Evolutionary conservation across 345 rosid species (phyloP).

Genomic region (Laguncularia racemosa): DNA sequence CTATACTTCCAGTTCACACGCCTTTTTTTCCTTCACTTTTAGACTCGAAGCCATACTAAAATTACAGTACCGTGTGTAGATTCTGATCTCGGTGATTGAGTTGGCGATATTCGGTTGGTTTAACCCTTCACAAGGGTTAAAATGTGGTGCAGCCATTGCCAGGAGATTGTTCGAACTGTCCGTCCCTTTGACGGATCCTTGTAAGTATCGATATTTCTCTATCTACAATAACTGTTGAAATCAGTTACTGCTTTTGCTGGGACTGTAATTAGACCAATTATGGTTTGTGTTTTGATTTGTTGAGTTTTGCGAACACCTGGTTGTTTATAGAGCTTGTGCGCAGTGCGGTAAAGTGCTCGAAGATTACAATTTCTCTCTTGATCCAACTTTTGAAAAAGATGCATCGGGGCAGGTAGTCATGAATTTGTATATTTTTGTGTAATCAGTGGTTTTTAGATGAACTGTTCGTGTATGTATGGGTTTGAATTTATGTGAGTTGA

Average conservation of each 20-base stretch:
- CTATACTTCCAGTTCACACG: too few species aligned
- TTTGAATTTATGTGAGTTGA: background rate
- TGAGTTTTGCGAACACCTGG: background rate
- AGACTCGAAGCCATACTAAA: too few species aligned
- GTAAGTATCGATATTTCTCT: constrained; percentile 9
- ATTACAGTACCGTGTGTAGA: too few species aligned
- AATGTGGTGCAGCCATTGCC: constrained; percentile 22
- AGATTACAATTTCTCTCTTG: constrained; percentile 22
- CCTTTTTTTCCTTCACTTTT: too few species aligned
- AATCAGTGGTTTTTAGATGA: background rate
- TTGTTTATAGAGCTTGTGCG: constrained; percentile 22
- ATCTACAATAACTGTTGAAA: background rate
- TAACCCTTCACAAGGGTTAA: constrained; percentile 4
- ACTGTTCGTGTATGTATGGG: background rate
- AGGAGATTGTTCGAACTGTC: constrained; percentile 13
- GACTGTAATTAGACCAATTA: background rate
- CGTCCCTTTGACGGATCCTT: constrained; percentile 25
- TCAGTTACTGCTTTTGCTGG: background rate
- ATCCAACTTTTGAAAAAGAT: constrained; percentile 32
- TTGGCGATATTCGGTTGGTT: too few species aligned
- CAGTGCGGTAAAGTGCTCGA: constrained; percentile 38
- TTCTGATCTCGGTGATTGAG: too few species aligned
- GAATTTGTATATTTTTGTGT: background rate
- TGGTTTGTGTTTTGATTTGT: background rate
- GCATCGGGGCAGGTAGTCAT: constrained; percentile 24